phyloP scores from a whole-genome alignment of 2,329 filamentous ascomycete genomes.

The Botrytis squamosa region DNA sequence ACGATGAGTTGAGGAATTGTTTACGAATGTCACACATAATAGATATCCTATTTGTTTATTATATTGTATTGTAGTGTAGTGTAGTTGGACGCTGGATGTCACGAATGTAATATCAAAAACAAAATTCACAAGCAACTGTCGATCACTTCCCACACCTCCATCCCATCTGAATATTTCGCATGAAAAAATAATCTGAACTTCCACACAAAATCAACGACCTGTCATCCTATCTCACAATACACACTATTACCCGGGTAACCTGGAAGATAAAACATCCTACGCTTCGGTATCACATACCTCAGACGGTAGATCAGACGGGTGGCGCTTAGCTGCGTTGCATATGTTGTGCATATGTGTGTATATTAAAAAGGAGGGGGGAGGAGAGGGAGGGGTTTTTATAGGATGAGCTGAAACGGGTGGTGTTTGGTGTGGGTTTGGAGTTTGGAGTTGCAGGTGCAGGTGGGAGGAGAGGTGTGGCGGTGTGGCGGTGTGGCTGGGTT shows the following conservation, averaged over 20 bases:
- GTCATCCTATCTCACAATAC: not conserved
- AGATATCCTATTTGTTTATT: constrained; percentile 4
- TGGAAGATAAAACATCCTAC: not conserved
- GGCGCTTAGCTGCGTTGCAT: not conserved
- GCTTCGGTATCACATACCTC: not conserved
- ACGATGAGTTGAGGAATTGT: not conserved
- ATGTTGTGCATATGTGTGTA: not conserved
- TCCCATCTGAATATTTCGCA: not conserved
- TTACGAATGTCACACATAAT: not conserved
- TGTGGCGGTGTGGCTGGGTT: not conserved
- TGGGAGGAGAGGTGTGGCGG: not conserved
- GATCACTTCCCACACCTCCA: not conserved
- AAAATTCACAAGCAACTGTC: not conserved
- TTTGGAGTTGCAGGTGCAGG: not conserved
- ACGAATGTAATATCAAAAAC: not conserved
- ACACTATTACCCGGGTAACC: not conserved
- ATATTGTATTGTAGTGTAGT: not conserved
- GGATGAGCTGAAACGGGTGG: not conserved
- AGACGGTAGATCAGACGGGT: not conserved
- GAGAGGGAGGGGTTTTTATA: not conserved
- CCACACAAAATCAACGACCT: not conserved
- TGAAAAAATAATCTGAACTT: not conserved
- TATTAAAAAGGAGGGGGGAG: not conserved
- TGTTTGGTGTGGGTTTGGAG: not conserved
- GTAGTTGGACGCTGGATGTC: not conserved